These are phyloP conservation scores for Beauveria sp. DNA, from an alignment of 2,329 filamentous ascomycete genomes.

Conservation along the genomic window DNA sequence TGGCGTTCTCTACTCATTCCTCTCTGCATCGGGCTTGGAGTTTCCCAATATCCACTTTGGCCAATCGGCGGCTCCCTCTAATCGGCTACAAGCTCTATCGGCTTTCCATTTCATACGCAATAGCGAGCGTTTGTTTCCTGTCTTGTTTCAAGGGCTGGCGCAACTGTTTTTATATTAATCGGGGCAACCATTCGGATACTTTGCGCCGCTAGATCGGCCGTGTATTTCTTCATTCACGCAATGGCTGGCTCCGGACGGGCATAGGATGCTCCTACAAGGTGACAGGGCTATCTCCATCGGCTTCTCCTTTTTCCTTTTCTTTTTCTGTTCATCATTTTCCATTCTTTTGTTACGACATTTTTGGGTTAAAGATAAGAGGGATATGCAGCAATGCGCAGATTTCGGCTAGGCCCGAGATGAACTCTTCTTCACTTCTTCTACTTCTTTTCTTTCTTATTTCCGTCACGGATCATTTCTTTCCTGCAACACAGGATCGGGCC, in stretches of 20 bases:
- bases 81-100: slow-evolving; percentile 21
- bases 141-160: slow-evolving; percentile 18
- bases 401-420: slow-evolving; percentile 43
- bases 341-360: slow-evolving; percentile 22
- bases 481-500: background rate
- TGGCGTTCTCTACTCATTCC: slow-evolving; percentile 27
- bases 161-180: slow-evolving; percentile 23
- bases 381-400: slow-evolving; percentile 57
- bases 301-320: slow-evolving; percentile 28
- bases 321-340: slow-evolving; percentile 22
- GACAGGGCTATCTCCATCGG: slow-evolving; percentile 39
- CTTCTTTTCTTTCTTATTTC: slow-evolving; percentile 22
- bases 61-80: slow-evolving; percentile 14
- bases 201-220: slow-evolving; percentile 44
- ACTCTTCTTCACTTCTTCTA: slow-evolving; percentile 35
- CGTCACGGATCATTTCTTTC: slow-evolving; percentile 9
- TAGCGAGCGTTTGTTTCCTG: slow-evolving; percentile 34
- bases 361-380: slow-evolving; percentile 45
- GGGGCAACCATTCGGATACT: slow-evolving; percentile 21
- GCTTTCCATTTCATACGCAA: slow-evolving; percentile 23
- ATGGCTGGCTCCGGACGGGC: slow-evolving; percentile 48
- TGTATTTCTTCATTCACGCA: slow-evolving; percentile 37
- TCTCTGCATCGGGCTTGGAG: slow-evolving; percentile 36
- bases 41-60: slow-evolving; percentile 31
- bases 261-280: slow-evolving; percentile 45